Evolutionary conservation across 1,284 basidiomycete genomes (phyloP).

Genomic region (Psilocybe mexicana): DNA sequence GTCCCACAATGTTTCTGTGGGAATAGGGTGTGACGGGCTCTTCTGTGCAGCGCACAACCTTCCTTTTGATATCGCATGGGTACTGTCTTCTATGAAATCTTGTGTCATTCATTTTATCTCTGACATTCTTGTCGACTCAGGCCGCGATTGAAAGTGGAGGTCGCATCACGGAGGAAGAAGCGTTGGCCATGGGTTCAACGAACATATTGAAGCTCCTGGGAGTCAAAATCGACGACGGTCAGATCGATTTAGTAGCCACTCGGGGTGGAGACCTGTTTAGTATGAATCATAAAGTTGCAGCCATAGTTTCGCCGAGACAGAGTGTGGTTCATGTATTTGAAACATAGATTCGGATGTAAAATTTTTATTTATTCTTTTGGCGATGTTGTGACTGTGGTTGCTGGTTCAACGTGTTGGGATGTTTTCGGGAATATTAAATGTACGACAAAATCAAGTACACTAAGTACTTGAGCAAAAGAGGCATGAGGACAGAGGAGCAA

Average conservation of each 20-base stretch:
- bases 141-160: conserved; percentile 55
- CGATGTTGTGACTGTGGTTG: too few relatives aligned
- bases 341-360: background rate
- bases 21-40: conserved; percentile 62
- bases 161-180: conserved; percentile 51
- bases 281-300: conserved; percentile 52
- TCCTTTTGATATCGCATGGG: conserved; percentile 75
- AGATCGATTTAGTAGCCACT: conserved; percentile 59
- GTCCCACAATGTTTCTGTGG: conserved; percentile 72
- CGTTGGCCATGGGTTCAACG: conserved; percentile 58
- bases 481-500: too few relatives aligned
- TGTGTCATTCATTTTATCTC: background rate
- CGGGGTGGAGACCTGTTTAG: conserved; percentile 51
- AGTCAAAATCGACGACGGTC: conserved; percentile 30
- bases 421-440: too few relatives aligned
- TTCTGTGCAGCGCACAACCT: conserved; percentile 71
- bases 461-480: too few relatives aligned
- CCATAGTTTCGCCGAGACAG: conserved; percentile 43
- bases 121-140: conserved; percentile 21
- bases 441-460: too few relatives aligned
- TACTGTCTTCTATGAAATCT: conserved; percentile 30
- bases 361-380: too few relatives aligned
- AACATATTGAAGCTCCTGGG: conserved; percentile 63
- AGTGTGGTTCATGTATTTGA: conserved; percentile 34
- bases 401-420: too few relatives aligned